phyloP scores from a whole-genome alignment of 169 alveolate species.

The Cryptosporidium tyzzeri region DNA sequence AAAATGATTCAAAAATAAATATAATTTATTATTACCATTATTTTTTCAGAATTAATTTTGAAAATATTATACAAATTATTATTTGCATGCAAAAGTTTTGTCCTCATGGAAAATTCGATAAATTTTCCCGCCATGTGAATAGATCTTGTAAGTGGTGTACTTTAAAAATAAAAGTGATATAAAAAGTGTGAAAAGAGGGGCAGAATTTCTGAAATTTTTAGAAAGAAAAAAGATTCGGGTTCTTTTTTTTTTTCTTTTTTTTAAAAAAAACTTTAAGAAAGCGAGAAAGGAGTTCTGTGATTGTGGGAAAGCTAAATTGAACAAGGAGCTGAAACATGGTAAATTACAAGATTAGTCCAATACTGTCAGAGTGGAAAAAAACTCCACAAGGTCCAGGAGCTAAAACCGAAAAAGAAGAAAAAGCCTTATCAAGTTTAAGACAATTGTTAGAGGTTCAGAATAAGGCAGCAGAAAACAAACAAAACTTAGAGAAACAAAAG shows the following conservation, averaged over 20 bases:
- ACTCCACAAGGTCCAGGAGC: conserved; percentile 75
- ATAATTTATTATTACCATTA: too few species aligned
- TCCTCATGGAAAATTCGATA: conserved; percentile 16
- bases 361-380: conserved; percentile 36
- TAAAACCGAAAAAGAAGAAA: conserved; percentile 60
- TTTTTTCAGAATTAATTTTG: not conserved
- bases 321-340: conserved; percentile 27
- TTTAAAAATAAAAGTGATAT: not conserved
- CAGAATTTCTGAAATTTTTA: conserved; percentile 10
- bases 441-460: conserved; percentile 67
- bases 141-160: conserved; percentile 8
- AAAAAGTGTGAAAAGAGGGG: not conserved
- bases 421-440: conserved; percentile 48
- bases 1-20: too few species aligned
- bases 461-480: conserved; percentile 69
- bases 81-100: not conserved
- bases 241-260: not conserved
- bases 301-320: not conserved
- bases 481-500: conserved; percentile 43
- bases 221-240: not conserved
- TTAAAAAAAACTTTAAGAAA: not conserved
- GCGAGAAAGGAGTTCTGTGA: not conserved
- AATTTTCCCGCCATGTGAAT: conserved; percentile 16
- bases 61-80: not conserved
- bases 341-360: conserved; percentile 57